Evolutionary conservation across 2,329 filamentous ascomycete genomes (phyloP), one percentile per base, ranked within the genome.

Genomic region (Trichothecium sympodiale): DNA sequence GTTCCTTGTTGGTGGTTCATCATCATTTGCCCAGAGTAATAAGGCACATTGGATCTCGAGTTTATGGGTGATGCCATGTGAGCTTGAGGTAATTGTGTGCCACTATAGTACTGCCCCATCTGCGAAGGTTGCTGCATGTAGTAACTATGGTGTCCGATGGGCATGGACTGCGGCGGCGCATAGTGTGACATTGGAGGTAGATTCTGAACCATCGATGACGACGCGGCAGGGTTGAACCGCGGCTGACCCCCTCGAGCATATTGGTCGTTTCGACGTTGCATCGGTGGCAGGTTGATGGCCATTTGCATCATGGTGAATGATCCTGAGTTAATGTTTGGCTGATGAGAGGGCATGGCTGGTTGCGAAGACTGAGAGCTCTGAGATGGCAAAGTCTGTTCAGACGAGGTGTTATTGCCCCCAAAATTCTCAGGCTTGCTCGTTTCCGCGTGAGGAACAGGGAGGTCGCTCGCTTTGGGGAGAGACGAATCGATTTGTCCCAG

Each of bases 231-330:
- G 38, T 50, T 50, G 42, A 53, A 60, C 29, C 53, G 53, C 33
- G 52, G 56, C 30, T 55, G 57, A 29, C 47, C 48, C 23, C 48
- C 51, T 25, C 56, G 56, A 29, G 51, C 46, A 34, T 62, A 60
- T 29, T 60, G 61, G 8, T 48, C 51, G 20, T 53, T 51, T 38
- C 58, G 57, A 45, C 64, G 67, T 6, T 47, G 49, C 17, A 52
- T 41, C 25, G 59, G 56, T 0, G 68, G 67, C 20, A 72, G 52
- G 33, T 63, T 50, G 42, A 55, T 61, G 20, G 54, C 52, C 57
- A 74, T 60, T 13, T 53, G 43, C 15, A 46, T 51, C 67, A 72
- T 69, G 43, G 65, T 67, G 50, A 67, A 73, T 7, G 58, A 52
- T 4, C 34, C 25, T n/a, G 17, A 23, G 16, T 10, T 25, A 25